Evolutionary conservation across 2,329 filamentous ascomycete species (phyloP), one percentile per base, ranked within the genome.

Genomic region (Verticillium dahliae): DNA sequence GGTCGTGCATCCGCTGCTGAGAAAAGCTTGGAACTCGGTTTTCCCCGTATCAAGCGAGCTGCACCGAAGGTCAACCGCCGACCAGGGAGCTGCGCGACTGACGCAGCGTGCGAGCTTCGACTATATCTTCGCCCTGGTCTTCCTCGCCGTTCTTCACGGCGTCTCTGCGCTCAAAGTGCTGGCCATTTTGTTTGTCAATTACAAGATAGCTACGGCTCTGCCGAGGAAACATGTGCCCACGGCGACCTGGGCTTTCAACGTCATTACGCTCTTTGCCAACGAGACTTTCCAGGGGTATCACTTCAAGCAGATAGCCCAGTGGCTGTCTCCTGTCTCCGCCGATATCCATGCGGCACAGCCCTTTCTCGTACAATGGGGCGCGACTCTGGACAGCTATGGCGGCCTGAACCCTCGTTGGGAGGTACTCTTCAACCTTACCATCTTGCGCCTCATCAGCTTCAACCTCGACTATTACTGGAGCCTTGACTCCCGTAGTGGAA

Each of bases 391-490:
- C 75, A 81, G 82, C 59, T 89, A 89, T 66, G 87, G 91, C 7
- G 95, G 95, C 0, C 78, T 99, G n/a, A 87, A 96, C 72, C 81
- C 89, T 0, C 85, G 94, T 62, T 99, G 95, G 95, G 92, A 98
- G 73, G 88, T 99, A n/a, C 82, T 97, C 5, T 99, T 99, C 82
- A 99, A 99, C 71, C 86, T 99, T 64, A 97, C 94, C 3, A 89
- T 98, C 33, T 9, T 59, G 61, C 88, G 95, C 5, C 81, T 98
- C 57, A 92, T 99, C 69, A 97, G 94, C 73, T 99, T 97, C 82
- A 98, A 98, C 73, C 76, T 99, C 71, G 95, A 99, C 75, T 93
- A 96, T 73, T 94, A 96, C 73, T 99, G 95, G 94, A 95, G 91
- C 69, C 74, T 90, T 2, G 86, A 90, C 65, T 81, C 85, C 62